Base-by-base conservation (phyloP, 495 filamentous ascomycete species). In the Astrocystis sublimbata region DNA sequence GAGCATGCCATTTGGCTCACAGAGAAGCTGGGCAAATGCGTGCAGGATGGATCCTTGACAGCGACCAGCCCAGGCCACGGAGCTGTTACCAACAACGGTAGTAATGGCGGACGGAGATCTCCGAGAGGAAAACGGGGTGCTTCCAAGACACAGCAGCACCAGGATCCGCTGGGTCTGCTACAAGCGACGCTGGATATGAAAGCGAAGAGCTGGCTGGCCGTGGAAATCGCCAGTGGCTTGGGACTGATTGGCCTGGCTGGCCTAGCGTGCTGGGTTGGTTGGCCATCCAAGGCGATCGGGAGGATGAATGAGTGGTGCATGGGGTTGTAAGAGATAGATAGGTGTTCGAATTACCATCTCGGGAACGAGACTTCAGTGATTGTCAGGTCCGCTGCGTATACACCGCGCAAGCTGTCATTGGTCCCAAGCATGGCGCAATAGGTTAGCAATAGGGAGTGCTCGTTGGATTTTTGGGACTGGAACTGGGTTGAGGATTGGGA, bases 1-100 rank as follows among this genome's bases (percentile, higher is more conserved):
- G 91, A 96, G 63, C 81, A 90, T 28, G 88, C 89, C 10, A 75
- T 88, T 15, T 96, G 91, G 91, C 81, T 94, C 12, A 90, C 88
- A 0, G 87, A 93, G 71, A 80, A 83, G 64, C 73, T 96, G 1
- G 83, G 84, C 30, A 89, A 96, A 68, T 89, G 87, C 63, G 84
- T 93, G 7, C 74, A 86, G 17, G 89, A 93, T 63, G 89, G 90
- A 1, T 87, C 82, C 3, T 76, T 89, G 19, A 84, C 89, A 1
- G 82, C 64, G 24, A 12, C 65, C 17, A 65, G 57, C 15, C 61
- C 47, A 54, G 17, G 66, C 26, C 62, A 46, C 26, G 59, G 62
- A 13, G 61, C 52, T n/a, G n/a, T n/a, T n/a, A n/a, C n/a, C n/a
- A n/a, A n/a, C n/a, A n/a, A n/a, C n/a, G n/a, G n/a, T 24, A 45